Base-by-base conservation (phyloP, 2,329 filamentous ascomycete species). In the Fusarium mangiferae region DNA sequence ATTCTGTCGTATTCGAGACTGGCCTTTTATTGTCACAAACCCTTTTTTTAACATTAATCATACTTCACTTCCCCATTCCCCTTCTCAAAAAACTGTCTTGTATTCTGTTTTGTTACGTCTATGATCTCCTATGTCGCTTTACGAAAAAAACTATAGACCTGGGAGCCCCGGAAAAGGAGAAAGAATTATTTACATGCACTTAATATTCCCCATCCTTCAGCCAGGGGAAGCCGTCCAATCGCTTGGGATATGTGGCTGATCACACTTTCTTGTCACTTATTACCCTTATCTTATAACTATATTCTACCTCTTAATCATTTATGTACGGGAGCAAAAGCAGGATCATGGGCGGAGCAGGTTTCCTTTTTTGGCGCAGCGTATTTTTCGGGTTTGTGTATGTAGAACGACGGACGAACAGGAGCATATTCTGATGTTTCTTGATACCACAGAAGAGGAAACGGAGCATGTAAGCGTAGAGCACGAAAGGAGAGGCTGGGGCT, bases 41-140 rank as follows among this genome's bases (percentile, higher is more conserved):
- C 46, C 63, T 61, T 63, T 68, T 77, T 69, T 59, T 46, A 65
- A 73, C 65, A 48, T 58, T 69, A 72, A 69, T 74, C 49, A 61
- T 62, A 62, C 66, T 74, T 70, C 64, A 54, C 52, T 76, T 75
- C 66, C 44, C 58, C 26, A 64, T 61, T 55, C 42, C 46, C 51
- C 65, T 68, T 73, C 48, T 58, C 62, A 68, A 55, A 65, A 63
- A 55, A 61, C 46, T 73, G 51, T 67, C 57, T 71, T 75, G 64
- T 67, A 68, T 65, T 69, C 60, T 60, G 70, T 62, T 60, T 38
- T 56, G 46, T 71, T 69, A 75, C 57, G 64, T 70, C 75, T 58
- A 77, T 77, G 75, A 77, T 77, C 70, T 75, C 74, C 70, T 78
- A 74, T 77, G 75, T 77, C 68, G 35, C 62, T 70, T 76, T 44